Evolutionary conservation across 2,329 filamentous ascomycete species (phyloP), one percentile per base, ranked within the genome.

Genomic region (Tolypocladium album): DNA sequence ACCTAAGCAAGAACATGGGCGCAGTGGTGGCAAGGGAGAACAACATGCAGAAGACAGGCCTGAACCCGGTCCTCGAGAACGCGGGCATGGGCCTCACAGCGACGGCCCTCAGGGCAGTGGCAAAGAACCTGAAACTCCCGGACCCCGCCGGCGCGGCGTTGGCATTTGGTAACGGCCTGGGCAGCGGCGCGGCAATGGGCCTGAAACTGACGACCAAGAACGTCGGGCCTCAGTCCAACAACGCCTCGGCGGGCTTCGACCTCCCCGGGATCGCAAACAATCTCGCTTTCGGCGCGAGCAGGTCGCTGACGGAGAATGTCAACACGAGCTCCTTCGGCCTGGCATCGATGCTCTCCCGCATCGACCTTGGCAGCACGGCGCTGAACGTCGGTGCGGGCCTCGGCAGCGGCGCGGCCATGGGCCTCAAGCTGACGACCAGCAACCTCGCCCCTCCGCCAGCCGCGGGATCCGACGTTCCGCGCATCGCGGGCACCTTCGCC

Each of bases 51-150:
- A 65, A 64, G 13, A 67, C 65, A 11, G 69, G 70, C 20, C 61
- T 73, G 24, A 71, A 71, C 59, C 67, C 68, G 0, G 61, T 66
- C 3, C 63, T 73, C 55, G 66, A 71, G 58, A 71, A 68, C 56
- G 62, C 69, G 8, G 68, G 67, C 43, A 66, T 68, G 56, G 71
- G 71, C 2, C 61, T 69, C 2, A 63, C 67, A 1, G 65, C 69
- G 0, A 67, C 70, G 4, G 63, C 71, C 0, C 59, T 73, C 5
- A 66, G 67, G 17, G 58, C 70, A 3, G 53, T 70, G 36, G 57
- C 61, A 55, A 24, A 64, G 13, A 15, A 58, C 1, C 24, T 61
- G 6, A 43, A 66, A 38, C 57, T 68, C 1, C 65, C 65, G 15
- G 62, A 61, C 12, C 15, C 64, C 1, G 61, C 38, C 36, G 56